phyloP scores from a whole-genome alignment of 2,329 filamentous ascomycete species.

The Aspergillus awamori region DNA sequence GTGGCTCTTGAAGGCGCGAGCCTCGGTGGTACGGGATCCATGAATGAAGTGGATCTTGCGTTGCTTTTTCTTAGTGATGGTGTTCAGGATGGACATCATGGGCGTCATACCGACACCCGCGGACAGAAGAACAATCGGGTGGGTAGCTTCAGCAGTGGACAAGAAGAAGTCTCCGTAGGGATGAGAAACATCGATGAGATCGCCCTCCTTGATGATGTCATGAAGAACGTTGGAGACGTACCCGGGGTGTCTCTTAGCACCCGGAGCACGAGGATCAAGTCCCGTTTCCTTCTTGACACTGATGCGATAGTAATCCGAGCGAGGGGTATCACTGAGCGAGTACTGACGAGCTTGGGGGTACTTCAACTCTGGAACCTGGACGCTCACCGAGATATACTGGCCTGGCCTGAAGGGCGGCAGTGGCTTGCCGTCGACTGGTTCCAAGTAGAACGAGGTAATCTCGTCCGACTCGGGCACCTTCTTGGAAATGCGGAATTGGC shows the following conservation, averaged over 20 bases:
- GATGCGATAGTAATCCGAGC: constrained; percentile 66
- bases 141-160: constrained; percentile 41
- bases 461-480: constrained; percentile 69
- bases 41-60: constrained; percentile 64
- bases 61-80: constrained; percentile 46
- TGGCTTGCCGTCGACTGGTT: constrained; percentile 62
- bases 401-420: constrained; percentile 69
- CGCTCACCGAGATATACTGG: constrained; percentile 69
- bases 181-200: constrained; percentile 66
- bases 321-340: constrained; percentile 68
- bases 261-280: constrained; percentile 48
- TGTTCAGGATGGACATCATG: constrained; percentile 63
- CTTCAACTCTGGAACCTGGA: constrained; percentile 62
- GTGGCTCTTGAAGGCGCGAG: constrained; percentile 57
- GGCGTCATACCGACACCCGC: constrained; percentile 66
- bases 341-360: constrained; percentile 72
- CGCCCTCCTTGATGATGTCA: constrained; percentile 62
- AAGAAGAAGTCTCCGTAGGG: constrained; percentile 66
- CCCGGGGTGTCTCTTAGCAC: constrained; percentile 58
- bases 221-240: constrained; percentile 72
- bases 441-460: constrained; percentile 71
- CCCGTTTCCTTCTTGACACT: constrained; percentile 70
- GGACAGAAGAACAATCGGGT: constrained; percentile 63
- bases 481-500: constrained; percentile 65
- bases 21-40: constrained; percentile 54